phyloP scores from a whole-genome alignment of 495 filamentous ascomycete species.

The Penicillium alfredii region DNA sequence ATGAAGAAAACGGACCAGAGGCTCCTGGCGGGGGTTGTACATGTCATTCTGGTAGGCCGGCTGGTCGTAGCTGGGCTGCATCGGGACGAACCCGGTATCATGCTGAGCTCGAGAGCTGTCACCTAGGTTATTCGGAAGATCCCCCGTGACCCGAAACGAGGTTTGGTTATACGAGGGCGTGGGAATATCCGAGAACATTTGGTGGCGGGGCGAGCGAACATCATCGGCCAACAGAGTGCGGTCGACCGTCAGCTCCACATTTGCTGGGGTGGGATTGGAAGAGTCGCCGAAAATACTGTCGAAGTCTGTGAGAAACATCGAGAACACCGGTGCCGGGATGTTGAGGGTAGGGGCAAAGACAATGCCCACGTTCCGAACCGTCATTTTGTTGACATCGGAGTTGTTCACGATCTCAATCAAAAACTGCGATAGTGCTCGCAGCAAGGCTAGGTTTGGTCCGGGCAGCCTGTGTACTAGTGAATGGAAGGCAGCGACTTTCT shows the following conservation, averaged over 20 bases:
- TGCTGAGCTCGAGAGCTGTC: constrained; percentile 27
- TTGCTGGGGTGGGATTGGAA: constrained; percentile 10
- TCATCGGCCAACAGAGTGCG: constrained; percentile 50
- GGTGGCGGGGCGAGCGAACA: constrained; percentile 58
- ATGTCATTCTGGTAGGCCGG: constrained; percentile 18
- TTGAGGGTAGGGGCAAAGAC: constrained; percentile 98
- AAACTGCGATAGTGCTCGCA: constrained; percentile 79
- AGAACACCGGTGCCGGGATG: constrained; percentile 92
- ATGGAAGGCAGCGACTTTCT: constrained; percentile 80
- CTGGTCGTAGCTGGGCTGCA: constrained; percentile 56
- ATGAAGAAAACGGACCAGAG: constrained; percentile 31
- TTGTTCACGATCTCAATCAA: constrained; percentile 86
- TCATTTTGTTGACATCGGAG: constrained; percentile 94
- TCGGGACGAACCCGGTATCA: constrained; percentile 57
- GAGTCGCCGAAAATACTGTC: constrained; percentile 71
- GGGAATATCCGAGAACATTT: constrained; percentile 65
- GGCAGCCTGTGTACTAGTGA: constrained; percentile 81
- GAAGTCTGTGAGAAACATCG: constrained; percentile 87
- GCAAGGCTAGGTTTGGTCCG: constrained; percentile 66
- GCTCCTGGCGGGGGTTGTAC: constrained; percentile 19
- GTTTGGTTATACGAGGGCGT: constrained; percentile 60
- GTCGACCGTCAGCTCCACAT: constrained; percentile 40
- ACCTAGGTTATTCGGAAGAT: constrained; percentile 14
- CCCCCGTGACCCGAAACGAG: constrained; percentile 40
- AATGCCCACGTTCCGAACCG: constrained; percentile 92